These are phyloP conservation scores for Penicillium verhagenii DNA, from an alignment of 495 filamentous ascomycete species.

Conservation along the genomic window DNA sequence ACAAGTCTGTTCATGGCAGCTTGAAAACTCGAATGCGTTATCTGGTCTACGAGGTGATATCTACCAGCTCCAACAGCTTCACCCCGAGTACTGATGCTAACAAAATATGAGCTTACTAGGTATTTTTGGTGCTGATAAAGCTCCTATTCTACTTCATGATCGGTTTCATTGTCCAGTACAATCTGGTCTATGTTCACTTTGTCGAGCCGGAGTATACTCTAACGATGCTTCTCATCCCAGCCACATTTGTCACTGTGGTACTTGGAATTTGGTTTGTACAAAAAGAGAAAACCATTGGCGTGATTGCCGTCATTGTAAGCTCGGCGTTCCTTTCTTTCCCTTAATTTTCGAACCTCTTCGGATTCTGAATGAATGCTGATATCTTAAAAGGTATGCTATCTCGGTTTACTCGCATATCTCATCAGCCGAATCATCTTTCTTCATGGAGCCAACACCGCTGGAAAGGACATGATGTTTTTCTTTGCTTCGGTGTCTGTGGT, in stretches of 20 bases:
- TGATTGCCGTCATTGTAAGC: constrained; percentile 15
- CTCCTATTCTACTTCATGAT: constrained; percentile 19
- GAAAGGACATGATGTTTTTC: constrained; percentile 23
- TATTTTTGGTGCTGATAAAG: constrained; percentile 15
- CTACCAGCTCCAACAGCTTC: too few species aligned
- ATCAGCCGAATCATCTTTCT: constrained; percentile 20
- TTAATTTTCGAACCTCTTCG: too few species aligned
- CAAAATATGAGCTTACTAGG: constrained; percentile 11
- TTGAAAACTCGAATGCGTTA: constrained; percentile 9
- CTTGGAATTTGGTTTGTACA: constrained; percentile 16
- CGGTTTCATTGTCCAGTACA: constrained; percentile 24
- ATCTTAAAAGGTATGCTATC: constrained; percentile 10
- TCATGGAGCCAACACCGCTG: constrained; percentile 11
- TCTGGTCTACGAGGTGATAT: constrained; percentile 21
- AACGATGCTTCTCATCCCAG: constrained; percentile 21
- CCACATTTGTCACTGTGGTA: constrained; percentile 14
- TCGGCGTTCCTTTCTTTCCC: too few species aligned
- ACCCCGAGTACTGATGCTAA: not conserved
- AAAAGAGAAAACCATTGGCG: constrained; percentile 10
- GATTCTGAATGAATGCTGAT: too few species aligned
- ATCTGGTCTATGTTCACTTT: constrained; percentile 25
- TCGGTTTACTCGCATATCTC: constrained; percentile 18
- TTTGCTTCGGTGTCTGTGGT: constrained; percentile 15
- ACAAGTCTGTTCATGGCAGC: constrained; percentile 18
- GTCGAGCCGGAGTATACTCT: constrained; percentile 22